Conservation (phyloP, 2,329 filamentous ascomycete species). For the Exophiala mesophila region DNA sequence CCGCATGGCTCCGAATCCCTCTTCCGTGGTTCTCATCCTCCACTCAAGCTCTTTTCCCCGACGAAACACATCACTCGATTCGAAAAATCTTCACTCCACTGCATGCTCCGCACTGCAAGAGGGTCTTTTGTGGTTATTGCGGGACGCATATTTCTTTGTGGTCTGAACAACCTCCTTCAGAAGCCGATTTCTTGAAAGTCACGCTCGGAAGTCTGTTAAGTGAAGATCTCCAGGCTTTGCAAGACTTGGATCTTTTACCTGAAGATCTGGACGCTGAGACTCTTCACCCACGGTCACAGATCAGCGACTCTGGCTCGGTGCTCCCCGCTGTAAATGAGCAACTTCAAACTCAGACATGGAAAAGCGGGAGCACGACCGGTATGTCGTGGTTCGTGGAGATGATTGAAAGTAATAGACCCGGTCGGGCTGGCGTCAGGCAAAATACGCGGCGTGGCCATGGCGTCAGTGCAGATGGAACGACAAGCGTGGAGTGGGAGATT, state of each 20-base stretch:
- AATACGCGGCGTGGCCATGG: slow-evolving; percentile 55
- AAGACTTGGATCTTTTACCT: slow-evolving; percentile 69
- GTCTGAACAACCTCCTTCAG: slow-evolving; percentile 65
- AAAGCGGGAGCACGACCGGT: slow-evolving; percentile 39
- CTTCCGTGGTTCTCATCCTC: slow-evolving; percentile 73
- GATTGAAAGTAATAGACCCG: slow-evolving; percentile 69
- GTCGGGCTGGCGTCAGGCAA: slow-evolving; percentile 62
- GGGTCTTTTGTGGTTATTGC: slow-evolving; percentile 87
- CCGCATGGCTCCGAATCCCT: slow-evolving; percentile 78
- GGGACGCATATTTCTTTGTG: slow-evolving; percentile 81
- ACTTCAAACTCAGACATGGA: slow-evolving; percentile 13
- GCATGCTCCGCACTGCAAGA: slow-evolving; percentile 55
- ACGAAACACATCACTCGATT: slow-evolving; percentile 67
- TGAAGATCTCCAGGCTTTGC: slow-evolving; percentile 66
- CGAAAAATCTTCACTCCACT: slow-evolving; percentile 62
- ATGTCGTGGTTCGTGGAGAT: slow-evolving; percentile 83
- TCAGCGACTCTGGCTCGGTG: neutral
- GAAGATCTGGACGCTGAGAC: slow-evolving; percentile 38
- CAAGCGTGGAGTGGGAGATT: slow-evolving; percentile 76
- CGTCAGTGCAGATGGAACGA: slow-evolving; percentile 57
- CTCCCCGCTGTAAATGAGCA: slow-evolving; percentile 8
- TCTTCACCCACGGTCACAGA: neutral
- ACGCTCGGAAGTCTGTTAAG: slow-evolving; percentile 71
- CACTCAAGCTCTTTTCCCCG: slow-evolving; percentile 69
- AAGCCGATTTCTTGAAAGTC: slow-evolving; percentile 74